These are phyloP conservation scores for Priceomyces carsonii DNA, from an alignment of 805 yeast genomes.

Conservation along the genomic window DNA sequence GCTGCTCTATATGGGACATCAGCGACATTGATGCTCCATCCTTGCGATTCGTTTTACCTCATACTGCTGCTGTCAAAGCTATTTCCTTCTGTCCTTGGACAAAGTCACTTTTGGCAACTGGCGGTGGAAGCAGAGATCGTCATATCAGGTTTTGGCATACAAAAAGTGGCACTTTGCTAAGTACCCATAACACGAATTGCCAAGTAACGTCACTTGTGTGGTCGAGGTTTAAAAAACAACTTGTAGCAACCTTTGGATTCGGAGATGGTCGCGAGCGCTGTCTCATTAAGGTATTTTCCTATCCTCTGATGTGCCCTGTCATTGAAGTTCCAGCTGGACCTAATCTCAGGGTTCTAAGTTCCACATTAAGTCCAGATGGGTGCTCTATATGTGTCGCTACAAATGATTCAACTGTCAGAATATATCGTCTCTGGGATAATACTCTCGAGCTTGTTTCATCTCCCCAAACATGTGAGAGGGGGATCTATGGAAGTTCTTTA, in stretches of 20 bases:
- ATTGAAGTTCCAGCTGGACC: conserved; percentile 51
- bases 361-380: conserved; percentile 66
- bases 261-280: conserved; percentile 53
- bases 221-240: conserved; percentile 64
- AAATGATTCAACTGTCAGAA: conserved; percentile 75
- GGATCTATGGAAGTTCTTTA: conserved; percentile 22
- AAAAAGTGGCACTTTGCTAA: conserved; percentile 67
- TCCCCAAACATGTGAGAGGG: conserved; percentile 31
- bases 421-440: conserved; percentile 67
- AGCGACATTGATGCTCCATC: conserved; percentile 39
- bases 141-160: conserved; percentile 88
- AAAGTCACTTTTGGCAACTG: conserved; percentile 76
- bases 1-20: conserved; percentile 77
- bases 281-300: conserved; percentile 61
- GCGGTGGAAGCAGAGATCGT: conserved; percentile 85
- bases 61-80: conserved; percentile 88
- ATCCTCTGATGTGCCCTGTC: conserved; percentile 58
- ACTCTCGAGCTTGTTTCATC: conserved; percentile 33
- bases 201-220: conserved; percentile 82
- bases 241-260: conserved; percentile 83
- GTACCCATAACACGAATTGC: conserved; percentile 56
- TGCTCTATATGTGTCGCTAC: conserved; percentile 69
- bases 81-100: conserved; percentile 92
- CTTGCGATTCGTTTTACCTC: conserved; percentile 54
- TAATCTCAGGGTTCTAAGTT: conserved; percentile 62